Base-by-base conservation (phyloP, 495 filamentous ascomycete species). In the Bacidia rubella region DNA sequence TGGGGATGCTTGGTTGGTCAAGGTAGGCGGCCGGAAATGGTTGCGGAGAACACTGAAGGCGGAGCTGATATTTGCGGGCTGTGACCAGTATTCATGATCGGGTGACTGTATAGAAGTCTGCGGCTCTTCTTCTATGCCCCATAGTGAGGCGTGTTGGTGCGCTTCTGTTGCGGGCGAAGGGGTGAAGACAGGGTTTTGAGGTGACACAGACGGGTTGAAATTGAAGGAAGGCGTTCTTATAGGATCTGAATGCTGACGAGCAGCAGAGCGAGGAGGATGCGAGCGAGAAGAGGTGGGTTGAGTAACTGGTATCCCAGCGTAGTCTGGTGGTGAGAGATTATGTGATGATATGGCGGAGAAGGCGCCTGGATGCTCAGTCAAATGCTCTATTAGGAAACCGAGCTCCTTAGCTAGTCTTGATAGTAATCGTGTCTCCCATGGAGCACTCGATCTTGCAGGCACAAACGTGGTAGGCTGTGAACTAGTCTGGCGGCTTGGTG, bases 401-500 rank as follows among this genome's bases (percentile, higher is more conserved):
- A 98, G 77, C 65, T 97, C 92, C 39, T 77, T 81, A 4, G 92
- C 83, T 51, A 98, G 82, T 52, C 86, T 78, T 56, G 90, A 81
- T 11, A 98, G 70, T 47, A 97, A 74, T 32, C 75, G 79, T 21
- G 80, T 68, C 62, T 95, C 83, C 85, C 86, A 95, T 3, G 71
- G 66, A n/a, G 71, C 69, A 52, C 77, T 61, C 45, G 68, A 55
- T 12, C 67, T 60, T 7, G 29, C 15, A 35, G 24, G 67, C 59
- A 27, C 41, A 41, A 11, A 69, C 70, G 51, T 80, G 68, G 58
- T 38, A 17, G 49, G 15, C 15, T 35, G 7, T 5, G 15, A 35
- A 35, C 7, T 35, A 35, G 44, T n/a, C 42, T 11, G 48, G 46
- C n/a, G 41, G n/a, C n/a, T n/a, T n/a, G n/a, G n/a, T n/a, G n/a